Conservation (phyloP, 2,329 filamentous ascomycete genomes). For the Zymoseptoria crescenta region DNA sequence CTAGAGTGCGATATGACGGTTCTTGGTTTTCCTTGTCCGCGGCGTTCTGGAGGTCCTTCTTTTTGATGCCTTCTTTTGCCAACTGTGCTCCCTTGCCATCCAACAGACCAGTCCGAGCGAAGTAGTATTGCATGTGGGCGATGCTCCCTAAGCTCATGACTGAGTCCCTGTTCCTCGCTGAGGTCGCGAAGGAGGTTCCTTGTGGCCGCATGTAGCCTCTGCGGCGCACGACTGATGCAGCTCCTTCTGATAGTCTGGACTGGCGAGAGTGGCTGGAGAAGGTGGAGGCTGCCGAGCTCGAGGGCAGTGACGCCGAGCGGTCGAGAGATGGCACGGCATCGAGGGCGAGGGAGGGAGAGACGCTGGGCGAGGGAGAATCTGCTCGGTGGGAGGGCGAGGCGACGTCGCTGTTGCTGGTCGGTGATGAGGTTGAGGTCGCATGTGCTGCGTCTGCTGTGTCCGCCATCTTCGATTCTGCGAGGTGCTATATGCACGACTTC, state of each 20-base stretch:
- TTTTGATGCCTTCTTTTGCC: conserved; percentile 58
- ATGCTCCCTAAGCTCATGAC: conserved; percentile 96
- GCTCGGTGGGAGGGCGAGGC: conserved; percentile 33
- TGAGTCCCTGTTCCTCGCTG: conserved; percentile 82
- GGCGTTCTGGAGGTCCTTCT: conserved; percentile 8
- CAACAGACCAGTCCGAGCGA: conserved; percentile 83
- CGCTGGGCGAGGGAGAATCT: conserved; percentile 58
- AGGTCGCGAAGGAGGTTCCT: conserved; percentile 81
- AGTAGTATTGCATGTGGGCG: conserved; percentile 96
- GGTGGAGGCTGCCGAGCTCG: conserved; percentile 47
- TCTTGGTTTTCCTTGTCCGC: conserved; percentile 27
- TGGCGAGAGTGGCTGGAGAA: conserved; percentile 31
- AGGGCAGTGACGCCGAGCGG: conserved; percentile 57
- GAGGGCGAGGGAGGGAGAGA: conserved; percentile 55
- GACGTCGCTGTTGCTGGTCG: conserved; percentile 20
- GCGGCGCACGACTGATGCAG: conserved; percentile 42
- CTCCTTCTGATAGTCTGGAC: conserved; percentile 47
- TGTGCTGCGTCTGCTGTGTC: neutral
- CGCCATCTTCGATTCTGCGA: neutral
- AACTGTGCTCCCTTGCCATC: conserved; percentile 89
- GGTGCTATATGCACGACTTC: neutral
- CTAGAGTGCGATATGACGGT: conserved; percentile 10
- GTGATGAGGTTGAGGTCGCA: conserved; percentile 6
- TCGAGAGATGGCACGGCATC: conserved; percentile 50
- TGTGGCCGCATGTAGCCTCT: conserved; percentile 83